phyloP scores from a whole-genome alignment of 306 rosid species.

The Quercus ilex region DNA sequence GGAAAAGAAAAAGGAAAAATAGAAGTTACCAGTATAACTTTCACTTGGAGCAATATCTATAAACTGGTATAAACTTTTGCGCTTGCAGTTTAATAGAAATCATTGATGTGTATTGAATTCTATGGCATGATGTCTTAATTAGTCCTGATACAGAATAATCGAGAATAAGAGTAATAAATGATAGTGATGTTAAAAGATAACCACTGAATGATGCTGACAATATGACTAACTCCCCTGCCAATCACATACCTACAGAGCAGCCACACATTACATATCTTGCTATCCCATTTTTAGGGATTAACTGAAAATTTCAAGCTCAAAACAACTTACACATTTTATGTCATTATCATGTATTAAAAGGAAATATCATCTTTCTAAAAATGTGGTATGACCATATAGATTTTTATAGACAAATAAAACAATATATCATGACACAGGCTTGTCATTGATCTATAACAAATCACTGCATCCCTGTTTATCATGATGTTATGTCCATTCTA shows the following conservation, averaged over 20 bases:
- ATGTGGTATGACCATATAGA: no score
- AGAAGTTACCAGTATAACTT: not conserved
- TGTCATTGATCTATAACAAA: not conserved
- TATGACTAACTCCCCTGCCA: not conserved
- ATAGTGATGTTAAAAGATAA: not conserved
- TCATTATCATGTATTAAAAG: not conserved
- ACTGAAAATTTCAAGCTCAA: not conserved
- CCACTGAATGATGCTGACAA: slow-evolving; percentile 5
- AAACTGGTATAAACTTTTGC: not conserved
- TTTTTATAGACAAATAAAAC: not conserved
- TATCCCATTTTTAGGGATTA: slow-evolving; percentile 4
- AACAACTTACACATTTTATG: not conserved
- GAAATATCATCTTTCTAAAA: not conserved
- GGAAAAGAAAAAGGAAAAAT: not conserved
- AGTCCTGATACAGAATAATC: not conserved
- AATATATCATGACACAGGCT: not conserved
- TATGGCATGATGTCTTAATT: not conserved
- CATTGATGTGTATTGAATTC: not conserved
- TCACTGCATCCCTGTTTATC: not conserved
- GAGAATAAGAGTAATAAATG: not conserved
- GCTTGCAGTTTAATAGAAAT: not conserved
- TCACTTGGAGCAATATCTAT: not conserved
- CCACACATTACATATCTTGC: slow-evolving; percentile 3
- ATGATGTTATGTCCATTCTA: not conserved
- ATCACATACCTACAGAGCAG: not conserved